Evolutionary conservation across 345 rosid species (phyloP), one percentile per base, ranked within the genome.

Genomic region (Hypericum perforatum): DNA sequence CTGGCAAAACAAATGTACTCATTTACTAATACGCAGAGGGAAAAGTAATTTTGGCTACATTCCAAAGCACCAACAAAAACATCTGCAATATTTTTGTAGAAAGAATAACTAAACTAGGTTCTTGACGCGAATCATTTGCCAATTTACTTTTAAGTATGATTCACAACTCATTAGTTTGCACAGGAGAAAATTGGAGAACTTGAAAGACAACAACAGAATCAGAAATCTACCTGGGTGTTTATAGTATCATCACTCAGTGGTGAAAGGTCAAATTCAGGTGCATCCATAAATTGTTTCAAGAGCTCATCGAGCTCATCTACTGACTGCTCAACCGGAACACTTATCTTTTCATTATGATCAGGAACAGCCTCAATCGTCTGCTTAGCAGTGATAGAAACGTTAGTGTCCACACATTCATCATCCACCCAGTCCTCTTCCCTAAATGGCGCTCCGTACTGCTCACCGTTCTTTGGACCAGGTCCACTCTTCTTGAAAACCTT

Each of bases 381-480:
- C 54, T 67, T 63, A 1, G 55, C 47, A 62, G 77, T 48, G 42
- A 52, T 61, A 60, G 70, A 12, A 49, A 45, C 61, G 51, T 49
- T 42, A 16, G 42, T 49, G 49, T 9, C 63, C 11, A 42, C 45
- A 46, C 7, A 37, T 37, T 73, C 95, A 58, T 72, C 85, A 56
- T 77, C 89, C 8, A 39, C 74, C 98, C 96, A 91, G 6, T 71
- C 96, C 73, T 91, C 96, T 64, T 91, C 98, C 56, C 65, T 65
- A 56, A 91, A 91, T 7, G 89, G 95, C 37, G 98, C 98, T 14
- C 98, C 95, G 58, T 91, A 91, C 50, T 91, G 96, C 74, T 81
- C 96, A 56, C 98, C 98, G 12, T 91, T 87, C 70, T 91, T 87
- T 6, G 98, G 98, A 61, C 98, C 96, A 70, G 89, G 77, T 48